Evolutionary conservation across 1,139 yeast genomes (phyloP), one percentile per base, ranked within the genome.

Genomic region (Suhomyces wounanorum): DNA sequence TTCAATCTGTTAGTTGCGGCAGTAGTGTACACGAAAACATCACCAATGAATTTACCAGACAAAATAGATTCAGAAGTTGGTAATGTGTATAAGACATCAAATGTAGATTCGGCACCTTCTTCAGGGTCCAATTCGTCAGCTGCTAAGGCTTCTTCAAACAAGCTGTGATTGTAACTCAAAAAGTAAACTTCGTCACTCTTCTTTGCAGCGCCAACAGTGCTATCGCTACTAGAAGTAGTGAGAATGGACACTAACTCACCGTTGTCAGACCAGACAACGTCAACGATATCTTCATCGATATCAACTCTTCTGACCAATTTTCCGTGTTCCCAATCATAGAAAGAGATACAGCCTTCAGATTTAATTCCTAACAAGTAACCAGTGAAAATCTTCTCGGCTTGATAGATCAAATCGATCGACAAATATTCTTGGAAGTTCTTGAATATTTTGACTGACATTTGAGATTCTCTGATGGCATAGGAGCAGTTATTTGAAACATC

Each of bases 41-140:
- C 98, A 59, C 99, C 99, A 62, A 92, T 90, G 89, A 97, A 94
- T 67, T 86, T 86, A 62, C 97, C 97, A 18, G 96, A 87, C 55
- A 89, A 83, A 40, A 94, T 83, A 30, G 86, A 73, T 65, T 94
- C 99, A 6, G 78, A 64, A 14, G 79, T 73, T 51, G 84, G 83
- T 55, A 91, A 81, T 55, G 95, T 96, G 64, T 85, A 83, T 52
- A 89, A 75, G 28, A 92, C 95, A 55, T 89, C 96, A 68, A 95
- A 90, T 10, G 95, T 82, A 41, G 81, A 85, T 64, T 87, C 96
- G 40, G 88, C 89, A 57, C 97, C 97, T 66, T 90, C 96, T 64
- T 89, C 95, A 13, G 85, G 83, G 61, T 85, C 89, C 52, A 84
- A 72, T 33, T 76, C 70, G 52, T 82, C 88, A 48, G 74, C 74